Percentiles rank a stretch among this genome's conserved stretches.
phyloP scores from a whole-genome alignment of 371 early-diverging fungal genomes.

The Syncephalastrum monosporum region DNA sequence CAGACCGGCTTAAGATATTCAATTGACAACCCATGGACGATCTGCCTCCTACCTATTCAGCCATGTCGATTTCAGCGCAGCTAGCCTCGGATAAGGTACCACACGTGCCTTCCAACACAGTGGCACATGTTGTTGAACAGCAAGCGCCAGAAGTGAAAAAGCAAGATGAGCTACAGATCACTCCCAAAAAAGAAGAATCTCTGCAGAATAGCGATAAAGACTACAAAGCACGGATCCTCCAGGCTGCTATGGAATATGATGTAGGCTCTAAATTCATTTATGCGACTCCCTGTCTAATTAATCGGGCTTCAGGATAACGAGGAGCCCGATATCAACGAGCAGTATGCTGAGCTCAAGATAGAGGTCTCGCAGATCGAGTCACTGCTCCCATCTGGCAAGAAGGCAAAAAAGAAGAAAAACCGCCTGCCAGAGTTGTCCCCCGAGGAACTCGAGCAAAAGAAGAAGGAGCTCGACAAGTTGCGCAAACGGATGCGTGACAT shows the following conservation, averaged over 20 bases:
- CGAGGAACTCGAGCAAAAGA: conserved; percentile 20
- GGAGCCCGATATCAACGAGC: conserved; percentile 26
- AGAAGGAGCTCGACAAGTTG: conserved; percentile 42
- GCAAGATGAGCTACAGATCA: neutral
- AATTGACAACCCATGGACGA: neutral
- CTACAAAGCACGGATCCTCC: conserved; percentile 30
- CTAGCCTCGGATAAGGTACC: neutral
- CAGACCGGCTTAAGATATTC: neutral
- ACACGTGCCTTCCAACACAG: neutral
- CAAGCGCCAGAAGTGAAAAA: conserved; percentile 6
- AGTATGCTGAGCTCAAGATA: conserved; percentile 26
- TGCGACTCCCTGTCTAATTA: neutral
- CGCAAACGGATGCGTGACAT: conserved; percentile 43
- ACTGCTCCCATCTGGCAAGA: conserved; percentile 22
- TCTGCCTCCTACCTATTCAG: neutral
- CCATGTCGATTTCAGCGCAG: conserved; percentile 9
- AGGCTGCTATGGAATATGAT: conserved; percentile 29
- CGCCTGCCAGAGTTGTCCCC: conserved; percentile 7
- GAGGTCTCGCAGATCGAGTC: conserved; percentile 27
- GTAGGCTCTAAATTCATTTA: conserved; percentile 8
- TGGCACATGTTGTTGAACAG: neutral
- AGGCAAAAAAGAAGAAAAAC: conserved; percentile 32
- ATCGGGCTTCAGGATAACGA: conserved; percentile 29
- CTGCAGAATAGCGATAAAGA: conserved; percentile 7
- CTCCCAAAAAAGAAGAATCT: no score